Evolutionary conservation across 345 rosid species (phyloP).

Genomic region (Boechera divaricarpa): DNA sequence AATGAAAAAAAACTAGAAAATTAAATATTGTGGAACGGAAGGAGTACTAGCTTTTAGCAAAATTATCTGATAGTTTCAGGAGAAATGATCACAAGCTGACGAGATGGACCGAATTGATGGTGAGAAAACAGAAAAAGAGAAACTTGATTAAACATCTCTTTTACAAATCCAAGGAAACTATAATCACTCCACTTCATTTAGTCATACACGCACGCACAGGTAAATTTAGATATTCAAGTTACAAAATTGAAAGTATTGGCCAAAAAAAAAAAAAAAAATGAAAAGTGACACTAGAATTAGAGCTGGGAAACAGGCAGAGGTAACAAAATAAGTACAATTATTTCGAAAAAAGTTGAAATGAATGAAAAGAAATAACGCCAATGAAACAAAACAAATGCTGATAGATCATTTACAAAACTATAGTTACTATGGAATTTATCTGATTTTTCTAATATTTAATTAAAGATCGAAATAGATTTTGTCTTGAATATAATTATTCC

Average conservation of each 20-base stretch:
- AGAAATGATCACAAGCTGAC: conserved; percentile 60
- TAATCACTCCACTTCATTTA: conserved; percentile 26
- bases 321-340: background rate
- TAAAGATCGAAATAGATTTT: too few relatives aligned
- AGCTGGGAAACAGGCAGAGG: background rate
- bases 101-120: conserved; percentile 39
- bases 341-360: background rate
- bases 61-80: conserved; percentile 25
- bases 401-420: background rate
- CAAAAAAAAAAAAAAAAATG: background rate
- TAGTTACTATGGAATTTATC: background rate
- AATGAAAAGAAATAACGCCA: background rate
- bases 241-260: conserved; percentile 14
- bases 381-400: conserved; percentile 1
- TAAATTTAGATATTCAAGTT: conserved; percentile 11
- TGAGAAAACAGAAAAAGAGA: conserved; percentile 48
- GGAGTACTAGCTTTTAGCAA: conserved; percentile 11
- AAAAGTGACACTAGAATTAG: conserved; percentile 10
- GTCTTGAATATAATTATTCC: background rate
- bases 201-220: background rate
- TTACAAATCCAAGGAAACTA: conserved; percentile 33
- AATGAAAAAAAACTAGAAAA: too few relatives aligned
- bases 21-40: too few relatives aligned
- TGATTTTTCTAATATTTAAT: too few relatives aligned
- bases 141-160: conserved; percentile 8